Evolutionary conservation across 2,329 filamentous ascomycete species (phyloP).

Genomic region (Cladophialophora chaetospira): DNA sequence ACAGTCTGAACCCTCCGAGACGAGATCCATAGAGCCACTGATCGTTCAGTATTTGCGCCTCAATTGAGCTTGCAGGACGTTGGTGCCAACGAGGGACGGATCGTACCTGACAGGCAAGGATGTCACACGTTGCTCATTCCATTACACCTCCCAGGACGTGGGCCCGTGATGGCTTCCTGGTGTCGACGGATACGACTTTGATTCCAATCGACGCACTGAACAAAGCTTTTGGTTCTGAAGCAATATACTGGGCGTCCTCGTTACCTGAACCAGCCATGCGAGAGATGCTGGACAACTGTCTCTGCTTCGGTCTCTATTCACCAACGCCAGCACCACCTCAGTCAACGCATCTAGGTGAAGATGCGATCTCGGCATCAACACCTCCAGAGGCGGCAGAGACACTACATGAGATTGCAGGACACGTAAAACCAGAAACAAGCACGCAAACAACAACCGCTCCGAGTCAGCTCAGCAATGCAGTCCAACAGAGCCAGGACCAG

Average conservation of each 20-base stretch:
- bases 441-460: background rate
- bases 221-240: slow-evolving; percentile 57
- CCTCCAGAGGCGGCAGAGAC: slow-evolving; percentile 25
- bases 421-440: background rate
- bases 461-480: slow-evolving; percentile 32
- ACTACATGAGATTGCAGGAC: slow-evolving; percentile 19
- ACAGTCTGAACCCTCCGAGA: too few relatives aligned
- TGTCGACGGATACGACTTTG: slow-evolving; percentile 62
- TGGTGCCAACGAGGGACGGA: too few relatives aligned
- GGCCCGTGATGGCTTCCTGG: slow-evolving; percentile 53
- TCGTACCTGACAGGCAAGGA: too few relatives aligned
- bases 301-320: slow-evolving; percentile 62
- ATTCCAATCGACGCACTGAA: slow-evolving; percentile 59
- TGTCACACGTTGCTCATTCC: slow-evolving; percentile 8
- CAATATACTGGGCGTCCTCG: slow-evolving; percentile 63
- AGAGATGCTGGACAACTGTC: slow-evolving; percentile 58
- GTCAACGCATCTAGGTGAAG: background rate
- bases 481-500: background rate
- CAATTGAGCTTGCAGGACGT: too few relatives aligned
- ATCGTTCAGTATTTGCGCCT: too few relatives aligned
- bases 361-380: slow-evolving; percentile 8
- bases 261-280: slow-evolving; percentile 53
- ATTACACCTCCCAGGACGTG: slow-evolving; percentile 14
- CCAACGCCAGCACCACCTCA: slow-evolving; percentile 15
- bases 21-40: too few relatives aligned